Percentiles rank a stretch among this genome's conserved stretches.
phyloP scores from a whole-genome alignment of 345 rosid genomes.

The Eucalyptus tenuipes region DNA sequence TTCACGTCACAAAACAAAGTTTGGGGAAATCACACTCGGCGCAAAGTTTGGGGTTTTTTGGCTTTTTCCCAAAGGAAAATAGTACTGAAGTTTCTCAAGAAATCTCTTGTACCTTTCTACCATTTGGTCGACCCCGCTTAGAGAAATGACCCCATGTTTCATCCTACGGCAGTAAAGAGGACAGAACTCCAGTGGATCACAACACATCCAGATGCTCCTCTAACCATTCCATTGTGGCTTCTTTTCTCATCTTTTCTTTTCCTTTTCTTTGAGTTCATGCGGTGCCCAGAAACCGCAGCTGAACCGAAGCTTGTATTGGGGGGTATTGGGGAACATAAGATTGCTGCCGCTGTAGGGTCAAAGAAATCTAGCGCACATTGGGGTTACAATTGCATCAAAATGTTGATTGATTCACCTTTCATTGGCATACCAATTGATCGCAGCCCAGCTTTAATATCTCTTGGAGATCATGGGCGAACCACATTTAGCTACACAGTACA shows the following conservation, averaged over 20 bases:
- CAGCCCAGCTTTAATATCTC: not conserved
- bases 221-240: not conserved
- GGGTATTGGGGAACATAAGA: not conserved
- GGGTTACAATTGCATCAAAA: not conserved
- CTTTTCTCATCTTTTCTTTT: not conserved
- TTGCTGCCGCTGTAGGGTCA: not conserved
- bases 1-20: no score
- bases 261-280: not conserved
- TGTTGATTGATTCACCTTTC: not conserved
- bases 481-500: not conserved
- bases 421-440: not conserved
- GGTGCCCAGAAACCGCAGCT: not conserved
- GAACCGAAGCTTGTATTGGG: not conserved
- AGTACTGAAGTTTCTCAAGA: not conserved
- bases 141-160: not conserved
- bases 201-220: not conserved
- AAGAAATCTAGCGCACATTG: not conserved
- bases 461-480: not conserved
- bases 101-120: not conserved
- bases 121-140: not conserved
- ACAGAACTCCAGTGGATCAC: not conserved
- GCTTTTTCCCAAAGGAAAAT: not conserved
- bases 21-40: no score
- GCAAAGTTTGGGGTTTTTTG: no score
- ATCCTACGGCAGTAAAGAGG: not conserved